Base-by-base conservation (phyloP, 2,329 filamentous ascomycete genomes). In the Clarireedia homoeocarpa region DNA sequence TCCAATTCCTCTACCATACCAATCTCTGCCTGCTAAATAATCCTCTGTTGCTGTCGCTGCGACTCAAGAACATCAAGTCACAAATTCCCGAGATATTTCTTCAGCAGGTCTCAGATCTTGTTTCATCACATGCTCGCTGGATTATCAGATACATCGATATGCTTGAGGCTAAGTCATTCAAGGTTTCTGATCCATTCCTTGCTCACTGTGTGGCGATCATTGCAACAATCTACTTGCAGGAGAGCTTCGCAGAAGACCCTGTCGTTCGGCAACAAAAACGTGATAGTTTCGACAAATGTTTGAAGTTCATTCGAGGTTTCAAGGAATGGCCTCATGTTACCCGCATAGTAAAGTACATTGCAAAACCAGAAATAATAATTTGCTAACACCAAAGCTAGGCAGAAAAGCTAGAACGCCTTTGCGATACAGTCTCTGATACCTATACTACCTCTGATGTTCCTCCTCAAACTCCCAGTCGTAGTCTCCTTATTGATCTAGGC, bases 81-180 rank as follows among this genome's bases (percentile, higher is more conserved):
- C 75, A 73, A 3, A 77, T 80, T 42, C 78, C 78, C 0, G 76
- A 80, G 51, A 75, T 78, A 1, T 81, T 80, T 20, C 71, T 81
- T 1, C 77, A 79, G 48, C 76, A 79, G 59, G 79, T 75, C 0
- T 76, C 75, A 12, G 77, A 80, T 53, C 68, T 77, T 26, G 77
- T 79, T 27, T 73, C 74, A 0, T 74, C 74, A 0, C 77, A 80
- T 58, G 75, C 75, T 0, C 74, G 74, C 0, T 80, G 78, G 78
- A 77, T 80, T 26, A 71, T 79, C 4, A 75, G 78, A 61, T 75
- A 78, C 49, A 72, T 80, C 47, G 73, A 77, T 48, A 71, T 73
- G 59, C 70, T 74, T 56, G 68, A 72, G 66, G 70, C 74, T 60
- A 74, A 76, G 62, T 66, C 65, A 0, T 77, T 78, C 54, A 66